phyloP scores from a whole-genome alignment of 2,329 filamentous ascomycete species.

The Thielaviopsis punctulata region DNA sequence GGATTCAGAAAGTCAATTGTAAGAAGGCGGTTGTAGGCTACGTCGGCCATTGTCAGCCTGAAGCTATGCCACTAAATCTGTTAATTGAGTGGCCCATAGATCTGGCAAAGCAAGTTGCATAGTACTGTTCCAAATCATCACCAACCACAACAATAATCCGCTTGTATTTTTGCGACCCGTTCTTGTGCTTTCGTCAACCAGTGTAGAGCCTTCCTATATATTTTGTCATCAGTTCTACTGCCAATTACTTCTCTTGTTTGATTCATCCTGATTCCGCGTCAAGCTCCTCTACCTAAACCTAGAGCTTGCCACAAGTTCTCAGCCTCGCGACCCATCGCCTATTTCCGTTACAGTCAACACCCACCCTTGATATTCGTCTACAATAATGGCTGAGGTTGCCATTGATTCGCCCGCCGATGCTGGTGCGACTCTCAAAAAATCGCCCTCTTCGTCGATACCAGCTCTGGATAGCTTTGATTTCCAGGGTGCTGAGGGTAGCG shows the following conservation, averaged over 20 bases:
- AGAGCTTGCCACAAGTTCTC: not conserved
- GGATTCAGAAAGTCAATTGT: not conserved
- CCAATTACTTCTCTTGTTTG: not conserved
- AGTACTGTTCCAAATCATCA: not conserved
- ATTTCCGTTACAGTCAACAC: not conserved
- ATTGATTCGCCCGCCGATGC: conserved; percentile 66
- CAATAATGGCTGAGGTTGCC: conserved; percentile 67
- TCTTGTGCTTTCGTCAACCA: not conserved
- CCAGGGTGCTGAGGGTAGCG: conserved; percentile 59
- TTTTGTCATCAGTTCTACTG: not conserved
- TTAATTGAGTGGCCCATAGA: not conserved
- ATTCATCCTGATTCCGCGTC: not conserved
- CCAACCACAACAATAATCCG: not conserved
- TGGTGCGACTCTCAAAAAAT: conserved; percentile 64
- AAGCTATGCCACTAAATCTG: conserved; percentile 3
- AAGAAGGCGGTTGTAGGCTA: conserved; percentile 3
- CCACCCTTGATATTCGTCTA: not conserved
- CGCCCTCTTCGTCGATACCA: conserved; percentile 62
- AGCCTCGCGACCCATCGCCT: conserved; percentile 3
- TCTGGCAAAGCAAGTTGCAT: not conserved
- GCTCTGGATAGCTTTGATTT: conserved; percentile 85
- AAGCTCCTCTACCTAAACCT: not conserved
- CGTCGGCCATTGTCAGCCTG: conserved; percentile 12
- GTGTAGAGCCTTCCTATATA: not conserved
- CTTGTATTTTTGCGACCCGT: not conserved